Base-by-base conservation (phyloP, 805 yeast genomes). In the Kregervanrija fluxuum region DNA sequence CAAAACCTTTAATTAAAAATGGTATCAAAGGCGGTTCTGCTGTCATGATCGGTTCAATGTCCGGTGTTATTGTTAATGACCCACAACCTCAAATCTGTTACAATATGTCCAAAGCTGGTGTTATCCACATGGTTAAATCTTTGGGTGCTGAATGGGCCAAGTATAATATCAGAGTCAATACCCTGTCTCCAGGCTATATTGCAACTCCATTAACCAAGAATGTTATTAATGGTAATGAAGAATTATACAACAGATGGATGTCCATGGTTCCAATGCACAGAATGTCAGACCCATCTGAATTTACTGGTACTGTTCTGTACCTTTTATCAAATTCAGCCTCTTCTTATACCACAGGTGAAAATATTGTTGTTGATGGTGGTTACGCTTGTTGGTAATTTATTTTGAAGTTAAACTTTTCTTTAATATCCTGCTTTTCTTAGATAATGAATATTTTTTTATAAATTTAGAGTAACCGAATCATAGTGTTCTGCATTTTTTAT, bases 31-130 rank as follows among this genome's bases (percentile, higher is more conserved):
- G 74, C 28, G 86, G 83, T 32, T 79, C 87, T 6, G 71, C 78
- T 50, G 80, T 82, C 47, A 69, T 82, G 65, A 74, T 82, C 53
- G 89, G 85, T n/a, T 81, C 87, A 48, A 82, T 82, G 89, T 79
- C 85, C 8, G 90, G 88, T 44, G 73, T 80, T 48, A 80, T 82
- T 54, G 88, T 82, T 49, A 82, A 82, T 63, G 82, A 79, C 60
- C 90, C 90, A 33, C 89, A 82, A 62, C 86, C 86, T 15, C 89
- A 82, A 65, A 74, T 79, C 51, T 85, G 85, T 54, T 85, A 85
- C 74, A 85, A 85, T 72, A 80, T 82, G 85, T 74, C 91, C 54
- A 85, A 85, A 69, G 93, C 93, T 13, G 93, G 90, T 60, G 91
- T 84, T 37, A 83, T 84, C 55, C 93, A 85, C 66, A 69, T 85